Evolutionary conservation across 805 yeast species (phyloP).

Genomic region (Candida tibetensis): DNA sequence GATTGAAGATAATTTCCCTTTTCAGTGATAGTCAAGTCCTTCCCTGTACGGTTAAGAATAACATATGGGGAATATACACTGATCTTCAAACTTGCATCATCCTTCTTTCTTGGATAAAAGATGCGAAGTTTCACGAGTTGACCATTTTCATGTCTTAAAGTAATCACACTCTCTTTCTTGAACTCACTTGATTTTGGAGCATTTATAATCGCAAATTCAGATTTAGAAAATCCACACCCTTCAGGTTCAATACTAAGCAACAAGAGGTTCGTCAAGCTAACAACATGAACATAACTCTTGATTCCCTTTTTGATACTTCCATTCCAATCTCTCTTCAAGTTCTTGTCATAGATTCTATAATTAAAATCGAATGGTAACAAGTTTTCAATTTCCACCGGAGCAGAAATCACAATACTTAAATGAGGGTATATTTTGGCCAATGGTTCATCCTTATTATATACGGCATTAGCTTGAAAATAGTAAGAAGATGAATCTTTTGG

Average conservation of each 20-base stretch:
- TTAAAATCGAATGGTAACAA: slow-evolving; percentile 77
- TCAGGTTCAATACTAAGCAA: slow-evolving; percentile 67
- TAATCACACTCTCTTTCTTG: slow-evolving; percentile 51
- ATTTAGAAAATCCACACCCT: slow-evolving; percentile 56
- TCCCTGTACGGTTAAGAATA: slow-evolving; percentile 75
- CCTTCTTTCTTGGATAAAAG: slow-evolving; percentile 54
- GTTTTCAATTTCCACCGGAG: slow-evolving; percentile 85
- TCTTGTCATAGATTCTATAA: slow-evolving; percentile 75
- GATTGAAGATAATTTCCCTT: slow-evolving; percentile 57
- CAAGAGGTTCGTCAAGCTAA: slow-evolving; percentile 66
- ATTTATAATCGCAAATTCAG: slow-evolving; percentile 75
- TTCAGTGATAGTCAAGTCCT: slow-evolving; percentile 55
- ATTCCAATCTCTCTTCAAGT: slow-evolving; percentile 62
- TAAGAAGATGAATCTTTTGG: slow-evolving; percentile 45
- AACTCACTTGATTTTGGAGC: slow-evolving; percentile 53
- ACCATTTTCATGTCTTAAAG: slow-evolving; percentile 58
- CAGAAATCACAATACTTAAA: slow-evolving; percentile 69
- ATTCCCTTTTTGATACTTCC: slow-evolving; percentile 62
- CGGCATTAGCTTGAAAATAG: slow-evolving; percentile 72
- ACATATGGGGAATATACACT: slow-evolving; percentile 83
- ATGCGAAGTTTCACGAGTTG: slow-evolving; percentile 63
- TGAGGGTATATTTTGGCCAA: slow-evolving; percentile 78
- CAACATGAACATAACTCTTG: slow-evolving; percentile 75
- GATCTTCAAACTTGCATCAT: slow-evolving; percentile 58
- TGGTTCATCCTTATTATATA: slow-evolving; percentile 63